Conservation (phyloP, 352 stramenopile species). For the Phytophthora uliginosa region DNA sequence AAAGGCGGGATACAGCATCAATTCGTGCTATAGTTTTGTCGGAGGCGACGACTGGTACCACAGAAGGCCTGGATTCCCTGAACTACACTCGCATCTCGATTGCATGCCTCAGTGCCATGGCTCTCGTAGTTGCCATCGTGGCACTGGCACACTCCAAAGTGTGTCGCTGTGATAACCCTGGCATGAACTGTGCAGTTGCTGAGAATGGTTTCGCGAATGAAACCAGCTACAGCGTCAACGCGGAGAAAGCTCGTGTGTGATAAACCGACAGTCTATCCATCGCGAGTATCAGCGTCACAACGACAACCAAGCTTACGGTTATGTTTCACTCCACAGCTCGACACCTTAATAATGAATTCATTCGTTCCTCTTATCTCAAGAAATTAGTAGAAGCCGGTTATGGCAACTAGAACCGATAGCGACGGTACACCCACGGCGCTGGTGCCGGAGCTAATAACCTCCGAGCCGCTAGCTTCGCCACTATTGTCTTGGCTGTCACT, state of each 20-base stretch:
- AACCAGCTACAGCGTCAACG: neutral
- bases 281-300: neutral
- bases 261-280: neutral
- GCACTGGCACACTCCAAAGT: slow-evolving; percentile 26
- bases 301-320: neutral
- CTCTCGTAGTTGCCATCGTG: slow-evolving; percentile 23
- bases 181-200: neutral
- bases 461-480: neutral
- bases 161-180: slow-evolving; percentile 6
- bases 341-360: neutral
- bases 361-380: neutral
- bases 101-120: slow-evolving; percentile 26
- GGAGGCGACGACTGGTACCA: neutral
- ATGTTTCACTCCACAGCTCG: neutral
- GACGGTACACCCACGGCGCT: neutral
- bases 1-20: neutral
- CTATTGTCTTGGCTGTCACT: neutral
- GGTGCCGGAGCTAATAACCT: neutral
- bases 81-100: slow-evolving; percentile 15
- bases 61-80: neutral
- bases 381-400: neutral
- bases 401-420: neutral
- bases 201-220: slow-evolving; percentile 19
- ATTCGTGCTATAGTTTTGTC: neutral
- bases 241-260: neutral